phyloP scores from a whole-genome alignment of 345 rosid species.

The Leavenworthia alabamica region DNA sequence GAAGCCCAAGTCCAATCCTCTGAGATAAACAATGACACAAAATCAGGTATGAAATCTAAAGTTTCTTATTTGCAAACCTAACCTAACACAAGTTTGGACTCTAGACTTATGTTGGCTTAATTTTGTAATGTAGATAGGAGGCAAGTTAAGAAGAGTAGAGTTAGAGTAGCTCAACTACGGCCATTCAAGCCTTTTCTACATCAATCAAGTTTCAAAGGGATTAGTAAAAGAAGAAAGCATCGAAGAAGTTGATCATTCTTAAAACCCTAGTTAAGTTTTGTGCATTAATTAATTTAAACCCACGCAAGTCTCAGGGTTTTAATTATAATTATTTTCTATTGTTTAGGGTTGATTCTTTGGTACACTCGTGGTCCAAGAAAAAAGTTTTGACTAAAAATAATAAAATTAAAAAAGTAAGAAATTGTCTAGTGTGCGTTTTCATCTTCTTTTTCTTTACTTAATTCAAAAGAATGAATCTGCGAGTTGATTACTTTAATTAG shows the following conservation, averaged over 20 bases:
- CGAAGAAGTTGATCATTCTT: constrained; percentile 9
- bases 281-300: background rate
- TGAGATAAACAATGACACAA: constrained; percentile 5
- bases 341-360: constrained; percentile 7
- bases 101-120: background rate
- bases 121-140: constrained; percentile 35
- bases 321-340: background rate
- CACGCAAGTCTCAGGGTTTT: constrained; percentile 8
- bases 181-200: constrained; percentile 43
- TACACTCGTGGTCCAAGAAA: constrained; percentile 5
- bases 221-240: constrained; percentile 20
- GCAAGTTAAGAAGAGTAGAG: constrained; percentile 26
- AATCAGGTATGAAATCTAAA: constrained; percentile 19
- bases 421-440: background rate
- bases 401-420: background rate
- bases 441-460: no score
- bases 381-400: background rate
- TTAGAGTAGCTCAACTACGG: constrained; percentile 15
- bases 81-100: background rate
- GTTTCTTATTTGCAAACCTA: background rate
- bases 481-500: constrained; percentile 19
- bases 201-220: constrained; percentile 41
- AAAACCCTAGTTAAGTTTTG: constrained; percentile 7
- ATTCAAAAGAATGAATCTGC: background rate
- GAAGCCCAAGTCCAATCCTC: constrained; percentile 11